A percentile compares a stretch with the other conserved stretches of the same genome.
Evolutionary conservation across 805 yeast species (phyloP).

Genomic region (Barnettozyma pratensis): DNA sequence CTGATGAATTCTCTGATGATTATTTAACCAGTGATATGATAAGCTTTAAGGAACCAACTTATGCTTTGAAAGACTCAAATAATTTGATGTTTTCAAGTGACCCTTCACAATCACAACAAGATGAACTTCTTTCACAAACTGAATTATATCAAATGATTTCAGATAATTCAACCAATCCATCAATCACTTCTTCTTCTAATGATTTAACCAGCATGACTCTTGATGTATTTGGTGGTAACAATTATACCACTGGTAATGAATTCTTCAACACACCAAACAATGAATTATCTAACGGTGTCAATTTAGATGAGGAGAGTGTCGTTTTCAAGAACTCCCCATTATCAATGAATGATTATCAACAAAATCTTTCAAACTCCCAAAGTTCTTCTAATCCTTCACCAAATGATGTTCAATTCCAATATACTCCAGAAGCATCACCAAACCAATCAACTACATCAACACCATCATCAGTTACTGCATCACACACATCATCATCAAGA

Average conservation of each 20-base stretch:
- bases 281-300: no score
- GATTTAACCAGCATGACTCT: not conserved
- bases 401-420: not conserved
- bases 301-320: not conserved
- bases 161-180: not conserved
- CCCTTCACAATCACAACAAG: not conserved
- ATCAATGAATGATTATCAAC: not conserved
- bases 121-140: not conserved
- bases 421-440: constrained; percentile 2
- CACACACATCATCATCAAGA: not conserved
- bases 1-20: not conserved
- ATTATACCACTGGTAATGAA: not conserved
- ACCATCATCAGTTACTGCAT: not conserved
- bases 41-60: not conserved
- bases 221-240: not conserved
- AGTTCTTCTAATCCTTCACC: not conserved
- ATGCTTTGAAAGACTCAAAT: not conserved
- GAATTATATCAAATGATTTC: not conserved
- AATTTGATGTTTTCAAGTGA: not conserved
- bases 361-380: not conserved
- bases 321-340: not conserved
- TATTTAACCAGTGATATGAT: not conserved
- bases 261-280: no score
- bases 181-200: not conserved
- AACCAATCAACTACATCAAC: not conserved